Evolutionary conservation across 2,329 filamentous ascomycete species (phyloP), one percentile per base, ranked within the genome.

Genomic region (Xylaria sp.): DNA sequence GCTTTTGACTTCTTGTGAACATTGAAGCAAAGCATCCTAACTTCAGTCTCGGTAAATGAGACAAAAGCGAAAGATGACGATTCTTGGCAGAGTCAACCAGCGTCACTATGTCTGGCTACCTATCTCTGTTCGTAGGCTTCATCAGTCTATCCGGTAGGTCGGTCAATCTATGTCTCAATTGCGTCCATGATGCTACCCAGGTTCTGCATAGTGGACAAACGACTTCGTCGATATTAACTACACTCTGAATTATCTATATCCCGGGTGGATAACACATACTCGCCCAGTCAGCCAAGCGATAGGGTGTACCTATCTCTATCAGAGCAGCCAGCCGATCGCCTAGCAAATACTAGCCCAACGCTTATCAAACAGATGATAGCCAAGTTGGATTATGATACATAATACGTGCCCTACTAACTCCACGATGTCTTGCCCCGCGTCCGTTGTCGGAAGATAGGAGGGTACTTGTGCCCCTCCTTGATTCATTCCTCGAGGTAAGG

Each of bases 391-490:
- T 13, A 2, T 57, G 46, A 37, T 9, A 37, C 37, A 41, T 46
- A 28, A 34, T 23, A 25, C 37, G 6, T 18, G 18, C 15, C 41
- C 37, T 20, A 41, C 5, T 48, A 59, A 52, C 60, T 65, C 50
- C 41, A 65, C 57, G 54, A 66, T 37, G 34, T 55, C 28, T 20
- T 52, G 63, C 55, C 66, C 67, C 70, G 23, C 61, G 64, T 50
- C 71, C 71, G 71, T 72, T 73, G 65, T 73, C 71, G 71, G 71
- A 69, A 71, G 34, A 37, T 37, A 37, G 34, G 34, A 37, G 66
- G n/a, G 50, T 46, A 58, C n/a, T 54, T 54, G 7, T 55, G 62
- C 65, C 67, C 70, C 67, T 70, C 70, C 67, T 51, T 54, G 41
- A 37, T 37, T 37, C 31, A 25, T 20, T 18, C 44, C 57, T 56